Conservation (phyloP, 83 land plant species). For the Diphasiastrum complanatum region DNA sequence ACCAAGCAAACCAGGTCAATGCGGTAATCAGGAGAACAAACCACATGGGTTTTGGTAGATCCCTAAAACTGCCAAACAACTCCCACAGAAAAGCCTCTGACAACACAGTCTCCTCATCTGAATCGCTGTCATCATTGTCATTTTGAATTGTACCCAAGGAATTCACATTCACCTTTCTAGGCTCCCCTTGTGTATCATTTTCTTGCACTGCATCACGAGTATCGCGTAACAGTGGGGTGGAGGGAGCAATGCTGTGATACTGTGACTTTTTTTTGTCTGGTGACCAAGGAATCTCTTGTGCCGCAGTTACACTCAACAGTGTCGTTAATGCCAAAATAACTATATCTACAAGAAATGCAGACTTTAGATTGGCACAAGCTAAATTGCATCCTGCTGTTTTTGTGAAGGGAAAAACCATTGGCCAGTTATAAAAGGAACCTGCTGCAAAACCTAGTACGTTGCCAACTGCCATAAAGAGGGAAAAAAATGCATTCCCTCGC, state of each 20-base stretch:
- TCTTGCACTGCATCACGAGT: no score
- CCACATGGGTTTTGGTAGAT: constrained; percentile 2
- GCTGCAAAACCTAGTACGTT: constrained; percentile 87
- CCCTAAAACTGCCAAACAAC: constrained; percentile 1
- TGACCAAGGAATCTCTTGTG: no score
- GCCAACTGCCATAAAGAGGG: constrained; percentile 89
- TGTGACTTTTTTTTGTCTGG: no score
- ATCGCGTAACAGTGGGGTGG: no score
- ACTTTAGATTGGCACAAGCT: constrained; percentile 84
- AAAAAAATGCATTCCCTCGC: constrained; percentile 82
- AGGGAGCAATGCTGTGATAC: no score
- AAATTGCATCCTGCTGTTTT: constrained; percentile 48
- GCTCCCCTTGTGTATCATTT: no score
- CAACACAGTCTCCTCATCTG: neutral
- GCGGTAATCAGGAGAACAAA: constrained; percentile 2
- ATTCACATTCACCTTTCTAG: no score
- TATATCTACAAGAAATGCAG: constrained; percentile 69
- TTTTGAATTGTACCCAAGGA: no score
- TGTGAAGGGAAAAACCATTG: constrained; percentile 60
- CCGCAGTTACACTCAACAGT: constrained; percentile 52
- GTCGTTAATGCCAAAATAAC: constrained; percentile 50
- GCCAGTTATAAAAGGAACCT: constrained; percentile 70
- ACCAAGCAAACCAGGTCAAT: no score
- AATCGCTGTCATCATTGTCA: neutral
- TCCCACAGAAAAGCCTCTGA: constrained; percentile 2